Evolutionary conservation across 78 protist genomes (phyloP).

Genomic region (Monocercomonoides exilis): DNA sequence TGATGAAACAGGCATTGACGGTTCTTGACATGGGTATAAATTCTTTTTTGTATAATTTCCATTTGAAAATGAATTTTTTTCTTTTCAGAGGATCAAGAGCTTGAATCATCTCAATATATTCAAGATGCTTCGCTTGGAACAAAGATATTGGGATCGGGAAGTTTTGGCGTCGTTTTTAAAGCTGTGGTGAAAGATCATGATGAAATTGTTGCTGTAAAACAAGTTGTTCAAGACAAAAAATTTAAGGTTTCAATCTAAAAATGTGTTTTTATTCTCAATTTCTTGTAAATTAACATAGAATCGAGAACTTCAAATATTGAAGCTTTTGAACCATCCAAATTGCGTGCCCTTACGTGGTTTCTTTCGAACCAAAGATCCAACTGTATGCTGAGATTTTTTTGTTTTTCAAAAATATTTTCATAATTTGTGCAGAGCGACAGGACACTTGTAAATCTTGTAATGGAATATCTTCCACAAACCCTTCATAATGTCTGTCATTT

Average conservation of each 20-base stretch:
- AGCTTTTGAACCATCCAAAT: slow-evolving; percentile 75
- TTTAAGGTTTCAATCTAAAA: too few species aligned
- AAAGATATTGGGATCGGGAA: slow-evolving; percentile 28
- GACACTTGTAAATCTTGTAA: slow-evolving; percentile 15
- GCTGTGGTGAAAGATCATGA: not conserved
- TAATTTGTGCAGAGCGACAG: too few species aligned
- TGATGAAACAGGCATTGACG: too few species aligned
- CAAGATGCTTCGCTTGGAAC: too few species aligned
- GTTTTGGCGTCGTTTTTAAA: slow-evolving; percentile 17
- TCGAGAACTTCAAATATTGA: slow-evolving; percentile 96
- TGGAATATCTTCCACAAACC: slow-evolving; percentile 40
- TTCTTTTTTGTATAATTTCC: too few species aligned
- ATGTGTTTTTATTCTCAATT: too few species aligned
- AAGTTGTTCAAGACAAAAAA: slow-evolving; percentile 11
- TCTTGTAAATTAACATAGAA: too few species aligned
- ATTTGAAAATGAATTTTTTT: too few species aligned
- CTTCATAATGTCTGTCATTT: not conserved
- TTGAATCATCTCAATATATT: too few species aligned
- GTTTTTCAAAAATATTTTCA: too few species aligned
- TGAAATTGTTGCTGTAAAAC: slow-evolving; percentile 25
- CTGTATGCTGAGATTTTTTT: not conserved
- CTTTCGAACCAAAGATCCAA: not conserved
- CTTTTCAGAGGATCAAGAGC: too few species aligned
- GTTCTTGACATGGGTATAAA: too few species aligned
- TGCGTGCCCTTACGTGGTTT: slow-evolving; percentile 70